Evolutionary conservation across 768 basidiomycete species (phyloP).

Genomic region (Kwoniella botswanensis): DNA sequence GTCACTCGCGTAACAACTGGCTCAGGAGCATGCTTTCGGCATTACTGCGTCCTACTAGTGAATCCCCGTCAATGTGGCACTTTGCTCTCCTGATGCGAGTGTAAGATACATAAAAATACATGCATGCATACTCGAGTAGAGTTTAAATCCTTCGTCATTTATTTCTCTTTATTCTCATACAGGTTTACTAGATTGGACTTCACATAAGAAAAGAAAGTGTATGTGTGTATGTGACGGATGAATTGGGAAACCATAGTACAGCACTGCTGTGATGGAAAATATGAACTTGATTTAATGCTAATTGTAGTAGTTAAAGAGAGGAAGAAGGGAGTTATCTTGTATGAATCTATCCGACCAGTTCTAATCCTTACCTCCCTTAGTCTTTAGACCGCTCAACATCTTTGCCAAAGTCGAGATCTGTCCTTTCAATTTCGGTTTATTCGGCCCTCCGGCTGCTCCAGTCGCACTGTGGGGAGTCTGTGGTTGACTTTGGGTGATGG

Average conservation of each 20-base stretch:
- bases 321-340: not conserved
- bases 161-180: too few species aligned
- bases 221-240: too few species aligned
- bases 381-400: constrained; percentile 72
- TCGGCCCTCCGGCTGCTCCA: constrained; percentile 26
- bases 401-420: constrained; percentile 89
- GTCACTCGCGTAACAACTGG: constrained; percentile 21
- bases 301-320: not conserved
- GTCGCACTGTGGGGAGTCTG: not conserved
- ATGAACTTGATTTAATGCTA: not conserved
- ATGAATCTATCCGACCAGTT: not conserved
- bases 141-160: too few species aligned
- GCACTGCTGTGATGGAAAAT: constrained; percentile 6
- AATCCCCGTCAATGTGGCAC: constrained; percentile 14
- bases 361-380: constrained; percentile 47
- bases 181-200: too few species aligned
- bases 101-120: constrained; percentile 7
- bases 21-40: not conserved
- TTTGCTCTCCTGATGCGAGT: not conserved
- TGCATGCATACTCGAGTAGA: constrained; percentile 3
- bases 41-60: not conserved
- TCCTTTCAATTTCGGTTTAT: constrained; percentile 73
- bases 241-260: not conserved
- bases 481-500: constrained; percentile 18
- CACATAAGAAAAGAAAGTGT: too few species aligned